Evolutionary conservation across 2,329 filamentous ascomycete genomes (phyloP), one percentile per base, ranked within the genome.

Genomic region (Ceratocystis alfenasii): DNA sequence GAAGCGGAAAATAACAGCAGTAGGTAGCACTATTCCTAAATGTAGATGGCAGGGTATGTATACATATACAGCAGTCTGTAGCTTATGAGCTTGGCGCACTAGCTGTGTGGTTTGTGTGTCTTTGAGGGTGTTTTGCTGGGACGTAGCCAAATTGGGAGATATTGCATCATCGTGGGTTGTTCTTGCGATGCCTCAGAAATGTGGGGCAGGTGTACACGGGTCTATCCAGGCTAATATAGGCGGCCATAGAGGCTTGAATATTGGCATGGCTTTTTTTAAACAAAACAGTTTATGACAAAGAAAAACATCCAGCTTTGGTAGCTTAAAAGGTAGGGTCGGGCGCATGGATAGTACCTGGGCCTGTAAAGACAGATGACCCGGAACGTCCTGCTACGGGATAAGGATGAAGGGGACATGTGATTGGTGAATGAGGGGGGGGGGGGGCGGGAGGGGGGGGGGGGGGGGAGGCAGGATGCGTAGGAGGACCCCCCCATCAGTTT

Each of bases 141-240:
- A 53, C 2, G 22, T 62, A 63, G 44, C 36, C 68, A 77, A 75
- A 78, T 84, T 82, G 83, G 81, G 81, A 77, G 81, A 74, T 81
- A 84, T 85, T 79, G 80, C 82, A 80, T 78, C 81, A 84, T 84
- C 77, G 74, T 70, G 73, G 71, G 70, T 57, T 22, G 48, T 61
- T 64, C 62, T 73, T 73, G 78, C 78, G 79, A 77, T 76, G 44
- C 2, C 45, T n/a, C 44, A 1, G 12, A 30, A 57, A 65, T 55
- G 66, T 65, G 62, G 66, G 55, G 65, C 53, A 25, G 28, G 41
- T 33, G 53, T 3, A 57, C 15, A 30, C 28, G 10, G 53, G 53
- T 55, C 22, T 28, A 57, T 3, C 12, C 53, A 57, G 17, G 53
- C 22, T 30, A 17, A 57, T 57, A 25, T 57, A 17, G 28, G 53